Evolutionary conservation across 2,329 filamentous ascomycete species (phyloP).

Genomic region (Periconia macrospinosa): DNA sequence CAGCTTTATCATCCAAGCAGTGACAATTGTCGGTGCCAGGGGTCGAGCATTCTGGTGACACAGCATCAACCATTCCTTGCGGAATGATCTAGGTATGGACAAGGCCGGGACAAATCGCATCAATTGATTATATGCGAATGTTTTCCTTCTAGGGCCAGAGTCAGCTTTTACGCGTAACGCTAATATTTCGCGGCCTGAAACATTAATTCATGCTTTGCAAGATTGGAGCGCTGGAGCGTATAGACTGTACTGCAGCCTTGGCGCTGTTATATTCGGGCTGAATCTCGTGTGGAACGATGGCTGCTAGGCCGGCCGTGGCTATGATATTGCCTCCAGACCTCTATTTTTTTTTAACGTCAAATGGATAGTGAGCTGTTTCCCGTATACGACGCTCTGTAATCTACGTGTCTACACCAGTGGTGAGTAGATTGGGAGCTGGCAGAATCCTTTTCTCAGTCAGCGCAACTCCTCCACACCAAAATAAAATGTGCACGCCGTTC

Average conservation of each 20-base stretch:
- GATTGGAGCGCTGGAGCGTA: too few species aligned
- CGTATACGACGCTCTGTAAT: constrained; percentile 55
- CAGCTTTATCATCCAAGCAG: constrained; percentile 51
- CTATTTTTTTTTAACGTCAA: constrained; percentile 56
- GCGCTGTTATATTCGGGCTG: constrained; percentile 56
- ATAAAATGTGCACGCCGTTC: constrained; percentile 16
- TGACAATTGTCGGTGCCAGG: constrained; percentile 46
- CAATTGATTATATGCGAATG: constrained; percentile 54
- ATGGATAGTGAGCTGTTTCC: constrained; percentile 54
- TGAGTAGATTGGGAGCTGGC: constrained; percentile 48
- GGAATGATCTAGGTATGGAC: constrained; percentile 46
- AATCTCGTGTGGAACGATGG: constrained; percentile 48
- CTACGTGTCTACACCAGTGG: constrained; percentile 56
- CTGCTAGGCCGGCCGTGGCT: constrained; percentile 49
- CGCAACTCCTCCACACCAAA: neutral
- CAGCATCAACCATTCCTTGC: constrained; percentile 29
- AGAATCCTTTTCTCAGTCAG: constrained; percentile 38
- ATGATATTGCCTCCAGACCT: constrained; percentile 53
- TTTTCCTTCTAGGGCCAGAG: constrained; percentile 45
- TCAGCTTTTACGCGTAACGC: constrained; percentile 6
- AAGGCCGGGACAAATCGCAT: constrained; percentile 54
- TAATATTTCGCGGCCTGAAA: too few species aligned
- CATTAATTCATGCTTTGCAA: neutral
- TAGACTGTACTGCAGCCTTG: constrained; percentile 48
- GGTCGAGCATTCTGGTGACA: constrained; percentile 37